Conservation (phyloP, 2,329 filamentous ascomycete genomes). For the Colletotrichum sp. region DNA sequence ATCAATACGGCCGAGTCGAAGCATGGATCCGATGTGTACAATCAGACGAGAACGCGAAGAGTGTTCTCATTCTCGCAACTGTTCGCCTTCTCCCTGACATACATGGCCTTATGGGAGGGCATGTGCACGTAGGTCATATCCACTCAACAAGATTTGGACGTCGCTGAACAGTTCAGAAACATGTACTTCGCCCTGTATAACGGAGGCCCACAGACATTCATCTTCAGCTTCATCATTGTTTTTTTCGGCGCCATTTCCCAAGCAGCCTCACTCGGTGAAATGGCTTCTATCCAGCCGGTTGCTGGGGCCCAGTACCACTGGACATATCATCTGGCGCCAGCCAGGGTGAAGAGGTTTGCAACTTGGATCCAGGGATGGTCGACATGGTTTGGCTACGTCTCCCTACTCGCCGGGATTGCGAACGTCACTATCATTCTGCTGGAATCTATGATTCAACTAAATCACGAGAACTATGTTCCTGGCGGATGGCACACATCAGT, state of each 20-base stretch:
- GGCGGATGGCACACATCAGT: neutral
- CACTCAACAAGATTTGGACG: no score
- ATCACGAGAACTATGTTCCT: neutral
- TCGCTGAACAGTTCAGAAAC: neutral
- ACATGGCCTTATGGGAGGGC: neutral
- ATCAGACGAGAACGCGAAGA: neutral
- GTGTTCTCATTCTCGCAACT: constrained; percentile 1
- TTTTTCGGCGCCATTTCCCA: neutral
- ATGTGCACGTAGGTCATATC: neutral
- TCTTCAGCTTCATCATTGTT: constrained; percentile 1
- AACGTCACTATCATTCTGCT: neutral
- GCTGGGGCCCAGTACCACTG: neutral
- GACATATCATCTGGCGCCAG: neutral
- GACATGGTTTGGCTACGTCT: neutral
- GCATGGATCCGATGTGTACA: neutral
- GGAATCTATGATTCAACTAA: neutral
- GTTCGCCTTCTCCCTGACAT: neutral
- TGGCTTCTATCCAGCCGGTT: neutral
- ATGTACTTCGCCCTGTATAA: constrained; percentile 7
- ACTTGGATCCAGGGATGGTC: neutral
- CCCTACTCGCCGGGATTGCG: neutral
- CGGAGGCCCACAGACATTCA: neutral
- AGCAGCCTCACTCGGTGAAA: neutral
- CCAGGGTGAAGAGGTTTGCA: neutral
- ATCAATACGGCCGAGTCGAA: neutral